Conservation (phyloP, 306 rosid genomes). For the Crataegus laevigata region DNA sequence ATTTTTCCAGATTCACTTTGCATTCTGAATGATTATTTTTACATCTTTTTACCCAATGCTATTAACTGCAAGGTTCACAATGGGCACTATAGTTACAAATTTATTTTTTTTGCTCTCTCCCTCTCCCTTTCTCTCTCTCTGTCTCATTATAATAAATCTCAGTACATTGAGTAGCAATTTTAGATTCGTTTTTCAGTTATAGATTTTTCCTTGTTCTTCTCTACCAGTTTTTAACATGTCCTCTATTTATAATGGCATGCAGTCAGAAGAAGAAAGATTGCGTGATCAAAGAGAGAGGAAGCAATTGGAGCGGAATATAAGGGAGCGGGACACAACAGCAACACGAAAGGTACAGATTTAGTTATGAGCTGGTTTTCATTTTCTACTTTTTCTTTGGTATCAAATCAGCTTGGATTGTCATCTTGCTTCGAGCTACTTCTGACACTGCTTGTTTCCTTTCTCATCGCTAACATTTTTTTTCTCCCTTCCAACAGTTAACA, state of each 20-base stretch:
- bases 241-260: conserved; percentile 19
- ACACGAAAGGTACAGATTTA: conserved; percentile 60
- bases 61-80: not conserved
- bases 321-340: conserved; percentile 72
- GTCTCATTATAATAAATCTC: too few relatives aligned
- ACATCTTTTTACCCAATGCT: not conserved
- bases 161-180: not conserved
- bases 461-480: conserved; percentile 6
- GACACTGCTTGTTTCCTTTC: not conserved
- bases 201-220: not conserved
- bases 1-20: conserved; percentile 3
- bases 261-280: conserved; percentile 87
- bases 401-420: not conserved
- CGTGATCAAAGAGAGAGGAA: conserved; percentile 93
- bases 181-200: not conserved
- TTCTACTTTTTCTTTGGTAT: not conserved
- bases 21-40: conserved; percentile 1
- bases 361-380: not conserved
- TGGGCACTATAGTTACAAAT: too few relatives aligned
- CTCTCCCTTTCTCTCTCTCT: too few relatives aligned
- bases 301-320: conserved; percentile 67
- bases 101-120: too few relatives aligned
- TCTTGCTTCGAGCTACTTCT: not conserved
- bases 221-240: not conserved
- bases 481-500: conserved; percentile 44